Evolutionary conservation across 352 stramenopile species (phyloP).

Genomic region (Thraustochytrium aureum): DNA sequence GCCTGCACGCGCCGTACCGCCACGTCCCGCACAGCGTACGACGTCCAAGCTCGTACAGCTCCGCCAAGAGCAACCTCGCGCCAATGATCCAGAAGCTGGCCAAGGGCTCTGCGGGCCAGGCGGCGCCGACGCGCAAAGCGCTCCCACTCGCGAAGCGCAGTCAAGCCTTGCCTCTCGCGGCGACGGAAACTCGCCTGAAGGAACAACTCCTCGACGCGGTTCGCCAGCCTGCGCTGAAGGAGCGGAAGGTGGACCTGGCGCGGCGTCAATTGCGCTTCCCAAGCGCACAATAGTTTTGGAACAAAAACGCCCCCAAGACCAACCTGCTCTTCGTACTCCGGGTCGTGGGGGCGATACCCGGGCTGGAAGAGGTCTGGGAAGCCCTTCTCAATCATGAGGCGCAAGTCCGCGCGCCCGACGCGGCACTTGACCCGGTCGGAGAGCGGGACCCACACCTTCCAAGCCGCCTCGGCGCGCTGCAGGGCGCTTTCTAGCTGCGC

Average conservation of each 20-base stretch:
- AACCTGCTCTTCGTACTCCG: too few species aligned
- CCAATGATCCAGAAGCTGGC: too few species aligned
- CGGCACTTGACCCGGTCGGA: slow-evolving; percentile 28
- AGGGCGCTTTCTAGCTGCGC: background rate
- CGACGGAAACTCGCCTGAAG: background rate
- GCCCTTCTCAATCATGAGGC: background rate
- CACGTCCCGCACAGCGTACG: too few species aligned
- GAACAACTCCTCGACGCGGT: background rate
- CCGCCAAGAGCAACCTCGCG: too few species aligned
- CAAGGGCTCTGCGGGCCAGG: too few species aligned
- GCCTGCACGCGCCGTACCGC: background rate
- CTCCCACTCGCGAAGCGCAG: background rate
- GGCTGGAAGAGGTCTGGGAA: too few species aligned
- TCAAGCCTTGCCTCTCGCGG: too few species aligned
- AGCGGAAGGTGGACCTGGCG: background rate
- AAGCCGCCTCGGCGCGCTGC: background rate
- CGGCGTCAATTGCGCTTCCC: background rate
- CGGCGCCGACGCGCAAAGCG: too few species aligned
- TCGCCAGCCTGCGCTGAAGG: background rate
- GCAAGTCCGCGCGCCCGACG: slow-evolving; percentile 7
- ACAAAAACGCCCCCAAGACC: too few species aligned
- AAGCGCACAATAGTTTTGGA: background rate
- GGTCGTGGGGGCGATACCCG: too few species aligned
- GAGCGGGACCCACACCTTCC: background rate
- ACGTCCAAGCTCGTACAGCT: too few species aligned